Conservation (phyloP, 2,329 filamentous ascomycete genomes). For the Verruconis gallopava region DNA sequence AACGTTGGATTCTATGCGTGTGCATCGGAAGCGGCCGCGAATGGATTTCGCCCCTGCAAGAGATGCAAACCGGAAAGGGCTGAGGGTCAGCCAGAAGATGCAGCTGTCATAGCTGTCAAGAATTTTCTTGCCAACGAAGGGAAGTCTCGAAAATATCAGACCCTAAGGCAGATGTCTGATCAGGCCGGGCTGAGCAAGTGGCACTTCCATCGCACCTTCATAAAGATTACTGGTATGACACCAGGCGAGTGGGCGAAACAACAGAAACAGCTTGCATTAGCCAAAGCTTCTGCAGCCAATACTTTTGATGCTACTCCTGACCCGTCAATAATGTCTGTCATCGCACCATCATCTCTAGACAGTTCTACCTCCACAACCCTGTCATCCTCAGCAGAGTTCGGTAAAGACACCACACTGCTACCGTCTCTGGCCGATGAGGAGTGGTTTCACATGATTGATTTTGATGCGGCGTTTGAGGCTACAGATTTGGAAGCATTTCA, state of each 20-base stretch:
- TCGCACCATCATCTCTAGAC: no score
- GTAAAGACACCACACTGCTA: no score
- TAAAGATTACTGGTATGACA: constrained; percentile 37
- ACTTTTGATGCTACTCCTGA: no score
- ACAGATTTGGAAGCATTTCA: no score
- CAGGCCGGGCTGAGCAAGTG: constrained; percentile 37
- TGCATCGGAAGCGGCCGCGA: constrained; percentile 32
- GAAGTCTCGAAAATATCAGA: constrained; percentile 14
- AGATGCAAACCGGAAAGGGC: constrained; percentile 36
- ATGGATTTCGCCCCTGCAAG: constrained; percentile 44
- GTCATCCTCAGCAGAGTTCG: no score
- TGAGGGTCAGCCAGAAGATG: constrained; percentile 31
- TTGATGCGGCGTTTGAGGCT: no score
- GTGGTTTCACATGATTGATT: neutral
- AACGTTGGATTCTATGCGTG: constrained; percentile 43
- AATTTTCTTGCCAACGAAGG: neutral
- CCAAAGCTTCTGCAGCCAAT: no score
- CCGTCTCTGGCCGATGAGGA: neutral
- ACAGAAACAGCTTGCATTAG: neutral
- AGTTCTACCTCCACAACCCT: no score
- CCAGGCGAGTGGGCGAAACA: constrained; percentile 30
- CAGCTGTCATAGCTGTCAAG: constrained; percentile 15
- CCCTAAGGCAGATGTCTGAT: constrained; percentile 28
- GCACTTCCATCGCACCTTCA: constrained; percentile 42
- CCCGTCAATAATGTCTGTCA: no score